Percentiles rank a stretch among this genome's conserved stretches.
These are phyloP conservation scores for Trichophyton simii DNA, from an alignment of 2,329 filamentous ascomycete species.

Conservation along the genomic window DNA sequence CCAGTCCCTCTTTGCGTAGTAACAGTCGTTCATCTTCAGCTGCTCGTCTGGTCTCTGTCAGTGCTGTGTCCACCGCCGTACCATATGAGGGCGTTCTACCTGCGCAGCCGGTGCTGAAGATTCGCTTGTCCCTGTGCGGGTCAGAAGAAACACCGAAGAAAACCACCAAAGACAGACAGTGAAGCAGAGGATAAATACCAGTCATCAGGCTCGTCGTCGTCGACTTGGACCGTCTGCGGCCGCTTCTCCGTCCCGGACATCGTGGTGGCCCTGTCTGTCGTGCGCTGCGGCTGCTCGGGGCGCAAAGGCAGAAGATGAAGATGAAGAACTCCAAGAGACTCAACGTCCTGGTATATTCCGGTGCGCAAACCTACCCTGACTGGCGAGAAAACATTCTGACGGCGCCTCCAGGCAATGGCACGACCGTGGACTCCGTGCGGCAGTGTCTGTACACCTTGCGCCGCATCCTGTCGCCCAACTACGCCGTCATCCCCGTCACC, in stretches of 20 bases:
- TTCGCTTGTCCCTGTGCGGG: constrained; percentile 74
- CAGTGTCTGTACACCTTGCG: constrained; percentile 82
- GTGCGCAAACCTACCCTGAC: constrained; percentile 37
- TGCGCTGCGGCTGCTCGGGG: neutral
- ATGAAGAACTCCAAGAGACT: constrained; percentile 39
- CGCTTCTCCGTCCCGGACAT: constrained; percentile 48
- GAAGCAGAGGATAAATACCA: constrained; percentile 47
- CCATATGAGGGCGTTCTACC: constrained; percentile 41
- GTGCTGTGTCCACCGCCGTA: neutral
- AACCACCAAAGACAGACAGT: neutral
- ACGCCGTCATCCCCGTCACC: constrained; percentile 78
- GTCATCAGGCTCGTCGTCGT: constrained; percentile 80
- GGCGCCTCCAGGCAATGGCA: constrained; percentile 55
- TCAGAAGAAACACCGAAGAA: too few species aligned
- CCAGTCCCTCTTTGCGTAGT: constrained; percentile 95
- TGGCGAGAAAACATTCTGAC: constrained; percentile 22
- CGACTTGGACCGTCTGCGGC: constrained; percentile 13
- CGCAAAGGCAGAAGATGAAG: constrained; percentile 16
- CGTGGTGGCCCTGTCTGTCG: neutral
- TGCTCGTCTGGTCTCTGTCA: constrained; percentile 47
- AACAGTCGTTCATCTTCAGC: constrained; percentile 82
- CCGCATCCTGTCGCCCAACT: constrained; percentile 73
- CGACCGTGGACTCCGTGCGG: constrained; percentile 74
- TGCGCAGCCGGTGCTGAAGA: constrained; percentile 90
- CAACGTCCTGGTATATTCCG: constrained; percentile 89